Evolutionary conservation across 1,139 yeast species (phyloP), one percentile per base, ranked within the genome.

Genomic region (Arxiozyma telluris): DNA sequence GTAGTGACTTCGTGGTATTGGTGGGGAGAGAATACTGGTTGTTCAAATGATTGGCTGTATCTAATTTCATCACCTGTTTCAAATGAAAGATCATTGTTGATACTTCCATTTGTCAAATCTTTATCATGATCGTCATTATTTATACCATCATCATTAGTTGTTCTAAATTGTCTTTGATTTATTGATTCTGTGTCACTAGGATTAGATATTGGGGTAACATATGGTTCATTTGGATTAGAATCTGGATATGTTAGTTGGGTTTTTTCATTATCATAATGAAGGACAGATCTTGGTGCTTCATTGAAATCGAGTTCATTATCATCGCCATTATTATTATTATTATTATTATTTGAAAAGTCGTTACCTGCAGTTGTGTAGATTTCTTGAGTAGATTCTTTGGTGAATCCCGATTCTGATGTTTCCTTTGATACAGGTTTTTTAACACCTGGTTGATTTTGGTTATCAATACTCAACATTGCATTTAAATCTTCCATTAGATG

Each of bases 41-140:
- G 55, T 12, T 60, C 63, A 8, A 59, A 47, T 6, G 50, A 44
- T 47, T 57, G 59, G 54, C 69, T 64, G 42, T 61, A 62, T 38
- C 70, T 62, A 11, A 58, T 53, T 50, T 66, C 70, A 54, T 67
- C 70, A 6, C 64, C 68, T 46, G 57, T 59, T 53, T 66, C 70
- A 46, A 59, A 67, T 0, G 68, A 66, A 15, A 64, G 50, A 25
- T 65, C 68, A 18, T 49, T 52, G 39, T 34, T 45, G 11, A 9
- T 34, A 17, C 44, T 44, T 38, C 38, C 57, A 41, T 53, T 56
- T 18, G 52, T 53, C 8, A 51, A n/a, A n/a, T 50, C 45, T 2
- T 57, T 45, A 8, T 51, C 50, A 51, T 55, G 57, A 4, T 55
- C 22, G 30, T 57, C 60, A 4, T 46, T 17, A 34, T 50, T 53